These are phyloP conservation scores for Hypoxylon perforatum DNA, from an alignment of 495 filamentous ascomycete species.

Conservation along the genomic window DNA sequence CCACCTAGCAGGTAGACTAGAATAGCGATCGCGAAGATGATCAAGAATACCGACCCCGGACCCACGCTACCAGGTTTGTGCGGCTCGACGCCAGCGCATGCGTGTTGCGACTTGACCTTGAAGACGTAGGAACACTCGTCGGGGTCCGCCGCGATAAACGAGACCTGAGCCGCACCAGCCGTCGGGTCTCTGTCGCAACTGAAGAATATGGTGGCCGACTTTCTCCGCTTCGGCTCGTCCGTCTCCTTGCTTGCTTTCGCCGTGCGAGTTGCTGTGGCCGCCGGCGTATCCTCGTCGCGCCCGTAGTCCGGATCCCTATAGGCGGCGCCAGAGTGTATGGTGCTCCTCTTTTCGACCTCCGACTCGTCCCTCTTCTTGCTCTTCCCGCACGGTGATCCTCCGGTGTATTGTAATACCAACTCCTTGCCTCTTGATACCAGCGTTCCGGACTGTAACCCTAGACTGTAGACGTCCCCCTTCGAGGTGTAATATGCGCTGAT, in stretches of 20 bases:
- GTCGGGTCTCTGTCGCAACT: constrained; percentile 85
- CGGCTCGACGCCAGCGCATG: constrained; percentile 74
- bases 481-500: constrained; percentile 90
- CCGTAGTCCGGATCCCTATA: constrained; percentile 53
- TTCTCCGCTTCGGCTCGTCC: constrained; percentile 65
- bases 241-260: constrained; percentile 50
- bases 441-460: constrained; percentile 80
- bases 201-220: constrained; percentile 91
- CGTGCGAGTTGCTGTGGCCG: constrained; percentile 28
- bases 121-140: constrained; percentile 98
- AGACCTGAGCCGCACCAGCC: constrained; percentile 65
- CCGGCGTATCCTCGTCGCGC: constrained; percentile 51
- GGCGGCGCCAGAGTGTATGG: constrained; percentile 48
- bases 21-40: constrained; percentile 87
- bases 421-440: constrained; percentile 87
- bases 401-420: constrained; percentile 89
- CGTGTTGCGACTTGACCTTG: constrained; percentile 86
- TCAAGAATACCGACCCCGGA: constrained; percentile 89
- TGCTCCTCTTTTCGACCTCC: constrained; percentile 34
- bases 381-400: constrained; percentile 82
- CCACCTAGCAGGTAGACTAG: constrained; percentile 92
- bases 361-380: constrained; percentile 38
- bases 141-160: constrained; percentile 84
- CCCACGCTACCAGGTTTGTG: constrained; percentile 76
- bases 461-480: constrained; percentile 78